These are phyloP conservation scores for Mortierella alpina DNA, from an alignment of 192 early-diverging fungal species.

Conservation along the genomic window DNA sequence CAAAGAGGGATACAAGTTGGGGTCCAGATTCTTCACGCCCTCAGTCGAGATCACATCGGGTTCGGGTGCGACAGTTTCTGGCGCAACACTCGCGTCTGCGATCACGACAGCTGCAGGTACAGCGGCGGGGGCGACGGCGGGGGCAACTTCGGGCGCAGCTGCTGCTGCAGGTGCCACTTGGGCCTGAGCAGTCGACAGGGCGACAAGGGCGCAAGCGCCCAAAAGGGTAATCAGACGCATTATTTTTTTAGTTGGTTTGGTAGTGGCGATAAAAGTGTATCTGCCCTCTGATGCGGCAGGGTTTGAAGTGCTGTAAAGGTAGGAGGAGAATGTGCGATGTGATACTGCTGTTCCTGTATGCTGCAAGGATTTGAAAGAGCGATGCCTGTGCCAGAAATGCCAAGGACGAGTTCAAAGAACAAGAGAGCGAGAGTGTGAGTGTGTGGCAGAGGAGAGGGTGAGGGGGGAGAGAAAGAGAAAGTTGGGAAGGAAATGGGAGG, in stretches of 20 bases:
- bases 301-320: too few species aligned
- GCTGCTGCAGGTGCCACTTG: slow-evolving; percentile 2
- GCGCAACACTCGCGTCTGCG: neutral
- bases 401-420: too few species aligned
- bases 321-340: too few species aligned
- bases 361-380: too few species aligned
- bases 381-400: too few species aligned
- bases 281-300: too few species aligned
- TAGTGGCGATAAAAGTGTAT: too few species aligned
- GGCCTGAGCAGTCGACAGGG: slow-evolving; percentile 16
- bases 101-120: neutral
- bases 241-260: neutral
- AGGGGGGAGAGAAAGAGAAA: too few species aligned
- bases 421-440: too few species aligned
- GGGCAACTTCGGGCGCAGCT: neutral
- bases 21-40: slow-evolving; percentile 5
- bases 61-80: neutral
- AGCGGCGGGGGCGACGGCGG: neutral
- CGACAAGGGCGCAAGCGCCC: slow-evolving; percentile 30
- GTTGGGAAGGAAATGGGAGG: too few species aligned
- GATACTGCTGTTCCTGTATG: too few species aligned
- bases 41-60: neutral
- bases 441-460: too few species aligned
- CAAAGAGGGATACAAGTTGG: slow-evolving; percentile 8
- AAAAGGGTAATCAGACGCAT: slow-evolving; percentile 33